A percentile compares a stretch with the other conserved stretches of the same genome.
These are phyloP conservation scores for Russula sp. DNA, from an alignment of 768 basidiomycete genomes.

Conservation along the genomic window DNA sequence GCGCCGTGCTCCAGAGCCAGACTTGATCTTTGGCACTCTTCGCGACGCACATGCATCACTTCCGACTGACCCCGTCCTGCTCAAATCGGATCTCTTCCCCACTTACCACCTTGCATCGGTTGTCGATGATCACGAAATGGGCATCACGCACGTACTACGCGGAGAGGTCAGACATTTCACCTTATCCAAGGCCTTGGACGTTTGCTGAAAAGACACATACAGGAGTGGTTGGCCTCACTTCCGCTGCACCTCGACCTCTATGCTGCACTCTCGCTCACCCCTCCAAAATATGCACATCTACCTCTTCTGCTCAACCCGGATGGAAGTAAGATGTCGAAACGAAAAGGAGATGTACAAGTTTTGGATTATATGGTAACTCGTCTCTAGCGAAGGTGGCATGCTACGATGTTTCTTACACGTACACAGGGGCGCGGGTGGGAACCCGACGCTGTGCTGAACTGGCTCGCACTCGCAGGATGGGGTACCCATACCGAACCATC, in stretches of 20 bases:
- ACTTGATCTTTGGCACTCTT: constrained; percentile 74
- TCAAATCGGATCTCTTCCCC: constrained; percentile 91
- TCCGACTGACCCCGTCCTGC: constrained; percentile 84
- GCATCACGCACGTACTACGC: constrained; percentile 90
- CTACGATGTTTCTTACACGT: not conserved
- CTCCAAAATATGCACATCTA: constrained; percentile 87
- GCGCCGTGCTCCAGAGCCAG: constrained; percentile 47
- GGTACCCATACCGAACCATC: constrained; percentile 51
- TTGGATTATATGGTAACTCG: constrained; percentile 74
- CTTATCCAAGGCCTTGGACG: not conserved
- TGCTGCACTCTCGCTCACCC: constrained; percentile 61
- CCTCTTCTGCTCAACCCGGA: constrained; percentile 88
- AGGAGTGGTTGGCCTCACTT: constrained; percentile 97
- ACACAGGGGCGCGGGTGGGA: constrained; percentile 83
- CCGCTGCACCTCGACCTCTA: constrained; percentile 91
- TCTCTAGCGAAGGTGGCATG: not conserved
- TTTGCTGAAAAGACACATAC: constrained; percentile 18
- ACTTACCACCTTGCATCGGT: constrained; percentile 97
- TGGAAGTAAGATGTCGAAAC: constrained; percentile 92
- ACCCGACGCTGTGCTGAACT: constrained; percentile 83
- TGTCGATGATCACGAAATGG: constrained; percentile 95
- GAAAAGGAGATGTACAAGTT: constrained; percentile 86
- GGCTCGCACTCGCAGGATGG: constrained; percentile 95
- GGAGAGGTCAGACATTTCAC: constrained; percentile 65
- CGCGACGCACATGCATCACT: constrained; percentile 74